Base-by-base conservation (phyloP, 2,329 filamentous ascomycete genomes). In the Aquanectria penicillioides region DNA sequence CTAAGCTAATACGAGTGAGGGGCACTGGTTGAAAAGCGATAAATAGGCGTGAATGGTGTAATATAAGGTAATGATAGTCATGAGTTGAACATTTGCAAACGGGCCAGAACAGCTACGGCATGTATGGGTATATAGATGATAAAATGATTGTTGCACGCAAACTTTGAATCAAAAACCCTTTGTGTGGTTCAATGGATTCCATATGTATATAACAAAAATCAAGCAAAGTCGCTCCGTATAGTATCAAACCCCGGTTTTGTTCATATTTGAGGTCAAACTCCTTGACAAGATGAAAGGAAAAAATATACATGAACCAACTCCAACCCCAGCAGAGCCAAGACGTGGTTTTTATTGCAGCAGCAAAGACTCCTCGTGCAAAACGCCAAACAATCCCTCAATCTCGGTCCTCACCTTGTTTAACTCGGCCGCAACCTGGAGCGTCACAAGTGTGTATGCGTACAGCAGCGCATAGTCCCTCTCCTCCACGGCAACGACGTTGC, bases 391-490 rank as follows among this genome's bases (percentile, higher is more conserved):
- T 0, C 77, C 78, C 73, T 89, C 87, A 48, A 91, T 81, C 72
- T 89, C 87, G 60, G 73, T 79, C 65, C 86, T 83, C 20, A 89
- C 84, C 36, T 81, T 81, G 71, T 83, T 81, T 38, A 91, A 76
- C 74, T 90, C 88, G 52, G 87, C 86, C 2, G 86, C 86, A 18
- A 91, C 83, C 74, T 89, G 87, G 37, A 86, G 83, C 7, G 88
- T 89, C 43, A 90, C 86, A 38, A 91, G 78, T 3, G 86, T 92
- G 78, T 97, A 99, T 15, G 94, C 94, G 77, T 98, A 99, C 37
- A 98, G 77, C 65, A 98, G 79, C 63, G 94, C 93, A 74, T 95
- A 98, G 72, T 99, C 95, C 62, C 87, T 86, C 73, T 94, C 91
- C 63, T 87, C 88, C 2, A 88, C 81, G 13, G 75, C 66, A 36